Conservation (phyloP, 441 rosid genomes). For the Croton laevigatus region DNA sequence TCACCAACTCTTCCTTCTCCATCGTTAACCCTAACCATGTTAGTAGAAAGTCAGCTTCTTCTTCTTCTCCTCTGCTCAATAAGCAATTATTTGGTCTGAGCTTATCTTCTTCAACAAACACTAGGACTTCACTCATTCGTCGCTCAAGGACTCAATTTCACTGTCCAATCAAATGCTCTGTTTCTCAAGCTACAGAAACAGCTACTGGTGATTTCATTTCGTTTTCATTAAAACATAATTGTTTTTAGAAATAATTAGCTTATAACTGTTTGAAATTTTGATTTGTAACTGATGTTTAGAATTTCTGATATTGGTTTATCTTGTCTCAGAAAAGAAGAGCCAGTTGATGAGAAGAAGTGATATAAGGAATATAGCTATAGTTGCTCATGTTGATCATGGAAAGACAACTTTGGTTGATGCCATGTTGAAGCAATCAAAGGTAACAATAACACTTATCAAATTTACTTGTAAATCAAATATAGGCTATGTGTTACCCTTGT, state of each 20-base stretch:
- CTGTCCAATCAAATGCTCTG: conserved; percentile 63
- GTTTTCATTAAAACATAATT: not conserved
- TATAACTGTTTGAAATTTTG: not conserved
- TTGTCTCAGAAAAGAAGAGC: conserved; percentile 54
- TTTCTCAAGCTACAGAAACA: conserved; percentile 54
- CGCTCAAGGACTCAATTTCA: conserved; percentile 31
- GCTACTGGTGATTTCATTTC: conserved; percentile 28
- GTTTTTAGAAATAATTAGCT: not conserved
- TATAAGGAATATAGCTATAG: conserved; percentile 90
- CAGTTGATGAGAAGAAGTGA: conserved; percentile 68
- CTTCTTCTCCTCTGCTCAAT: conserved; percentile 25
- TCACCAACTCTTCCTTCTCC: conserved; percentile 39
- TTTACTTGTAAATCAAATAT: not conserved
- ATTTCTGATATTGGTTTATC: not conserved
- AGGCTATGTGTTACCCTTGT: not conserved
- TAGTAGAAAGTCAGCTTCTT: conserved; percentile 21
- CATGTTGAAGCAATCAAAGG: conserved; percentile 94
- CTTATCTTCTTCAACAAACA: conserved; percentile 36
- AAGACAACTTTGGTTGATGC: conserved; percentile 97
- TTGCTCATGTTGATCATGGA: conserved; percentile 98
- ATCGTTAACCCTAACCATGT: conserved; percentile 27
- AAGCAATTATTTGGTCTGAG: conserved; percentile 44
- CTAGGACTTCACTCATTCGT: conserved; percentile 39
- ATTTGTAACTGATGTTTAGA: not conserved
- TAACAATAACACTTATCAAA: conserved; percentile 38